These are phyloP conservation scores for Vinca minor DNA, from an alignment of 257 asterid genomes.

Conservation along the genomic window DNA sequence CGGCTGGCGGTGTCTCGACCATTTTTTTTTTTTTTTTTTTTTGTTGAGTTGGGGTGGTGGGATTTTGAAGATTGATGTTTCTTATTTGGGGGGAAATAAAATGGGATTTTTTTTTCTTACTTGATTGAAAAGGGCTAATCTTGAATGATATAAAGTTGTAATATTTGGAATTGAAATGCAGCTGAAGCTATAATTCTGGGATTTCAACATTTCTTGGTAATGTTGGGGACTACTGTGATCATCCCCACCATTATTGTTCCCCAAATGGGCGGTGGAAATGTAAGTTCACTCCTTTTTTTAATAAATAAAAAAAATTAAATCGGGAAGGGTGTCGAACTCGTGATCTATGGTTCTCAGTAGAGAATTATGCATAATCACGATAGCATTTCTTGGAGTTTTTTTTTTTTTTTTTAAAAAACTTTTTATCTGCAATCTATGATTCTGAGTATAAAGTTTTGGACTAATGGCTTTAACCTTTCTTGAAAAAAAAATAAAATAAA, in stretches of 20 bases:
- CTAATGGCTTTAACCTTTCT: no score
- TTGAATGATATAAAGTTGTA: neutral
- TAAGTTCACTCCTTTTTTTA: no score
- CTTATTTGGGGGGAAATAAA: neutral
- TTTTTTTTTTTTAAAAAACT: no score
- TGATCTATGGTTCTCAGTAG: no score
- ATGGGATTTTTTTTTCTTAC: neutral
- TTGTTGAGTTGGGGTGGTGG: neutral
- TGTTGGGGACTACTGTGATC: conserved; percentile 88
- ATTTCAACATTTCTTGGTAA: conserved; percentile 86
- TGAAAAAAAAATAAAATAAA: no score
- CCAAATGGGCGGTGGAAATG: conserved; percentile 90
- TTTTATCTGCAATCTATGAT: no score
- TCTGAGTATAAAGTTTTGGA: no score
- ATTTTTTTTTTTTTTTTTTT: neutral
- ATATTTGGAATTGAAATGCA: conserved; percentile 31
- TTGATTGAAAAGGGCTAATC: neutral
- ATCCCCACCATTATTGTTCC: conserved; percentile 81
- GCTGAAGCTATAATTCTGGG: conserved; percentile 72
- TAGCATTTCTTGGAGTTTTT: no score
- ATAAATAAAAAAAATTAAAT: no score
- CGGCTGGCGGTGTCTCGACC: no score
- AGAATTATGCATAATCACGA: no score
- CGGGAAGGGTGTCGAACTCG: no score
- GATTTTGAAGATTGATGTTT: neutral